Evolutionary conservation across 2,329 filamentous ascomycete genomes (phyloP).

Genomic region (Aspergillus thermomutatus): DNA sequence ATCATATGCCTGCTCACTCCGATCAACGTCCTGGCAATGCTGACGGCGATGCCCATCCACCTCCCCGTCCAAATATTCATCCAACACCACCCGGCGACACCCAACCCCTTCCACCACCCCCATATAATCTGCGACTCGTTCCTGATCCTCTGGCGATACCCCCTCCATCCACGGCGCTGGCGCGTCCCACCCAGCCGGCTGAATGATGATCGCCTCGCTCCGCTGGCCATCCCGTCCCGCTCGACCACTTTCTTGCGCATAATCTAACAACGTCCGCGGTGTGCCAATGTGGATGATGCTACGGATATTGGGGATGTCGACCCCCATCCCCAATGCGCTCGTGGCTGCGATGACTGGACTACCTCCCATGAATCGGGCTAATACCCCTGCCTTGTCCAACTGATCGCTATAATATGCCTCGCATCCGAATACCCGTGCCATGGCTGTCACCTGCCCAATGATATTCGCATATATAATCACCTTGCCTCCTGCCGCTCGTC

Average conservation of each 20-base stretch:
- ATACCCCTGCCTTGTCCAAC: not conserved
- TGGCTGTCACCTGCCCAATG: not conserved
- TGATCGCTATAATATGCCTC: slow-evolving; percentile 1
- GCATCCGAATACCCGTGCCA: not conserved
- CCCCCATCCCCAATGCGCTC: slow-evolving; percentile 4
- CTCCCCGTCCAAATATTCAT: not conserved
- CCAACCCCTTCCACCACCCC: not conserved
- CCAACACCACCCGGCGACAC: not conserved
- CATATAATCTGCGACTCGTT: not conserved
- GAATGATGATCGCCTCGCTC: no score
- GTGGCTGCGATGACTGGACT: not conserved
- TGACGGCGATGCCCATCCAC: not conserved
- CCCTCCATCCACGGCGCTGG: not conserved
- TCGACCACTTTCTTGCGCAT: slow-evolving; percentile 5
- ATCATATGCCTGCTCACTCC: not conserved
- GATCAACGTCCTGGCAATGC: not conserved
- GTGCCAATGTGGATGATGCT: slow-evolving; percentile 6
- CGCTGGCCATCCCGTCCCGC: slow-evolving; percentile 1
- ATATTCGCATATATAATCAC: not conserved
- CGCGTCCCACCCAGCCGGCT: no score
- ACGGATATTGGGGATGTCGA: slow-evolving; percentile 10
- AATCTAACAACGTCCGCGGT: slow-evolving; percentile 3
- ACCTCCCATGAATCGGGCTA: no score
- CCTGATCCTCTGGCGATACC: not conserved
- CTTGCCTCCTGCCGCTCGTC: not conserved